Conservation (phyloP, 768 basidiomycete genomes). For the Fomitopsis pulvina region DNA sequence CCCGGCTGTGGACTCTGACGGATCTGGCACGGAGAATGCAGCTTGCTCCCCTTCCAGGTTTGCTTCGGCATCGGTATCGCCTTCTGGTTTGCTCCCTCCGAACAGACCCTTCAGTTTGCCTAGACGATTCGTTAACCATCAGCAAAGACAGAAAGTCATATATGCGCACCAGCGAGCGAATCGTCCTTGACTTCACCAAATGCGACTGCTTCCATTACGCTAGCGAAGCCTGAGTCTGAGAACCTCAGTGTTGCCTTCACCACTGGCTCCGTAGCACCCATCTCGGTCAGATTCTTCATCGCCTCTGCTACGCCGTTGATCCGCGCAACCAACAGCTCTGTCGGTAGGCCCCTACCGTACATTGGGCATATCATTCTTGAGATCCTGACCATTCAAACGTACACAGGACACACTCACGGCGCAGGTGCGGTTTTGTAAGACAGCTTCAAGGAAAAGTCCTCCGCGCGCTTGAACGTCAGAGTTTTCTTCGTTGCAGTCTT, state of each 20-base stretch:
- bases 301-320: constrained; percentile 72
- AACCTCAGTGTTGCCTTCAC: constrained; percentile 80
- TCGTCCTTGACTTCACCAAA: constrained; percentile 81
- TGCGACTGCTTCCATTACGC: constrained; percentile 71
- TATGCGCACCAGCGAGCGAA: constrained; percentile 55
- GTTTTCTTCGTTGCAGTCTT: constrained; percentile 81
- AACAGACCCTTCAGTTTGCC: constrained; percentile 90
- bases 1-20: constrained; percentile 27
- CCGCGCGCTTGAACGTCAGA: constrained; percentile 76
- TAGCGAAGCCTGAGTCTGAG: constrained; percentile 83
- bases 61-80: constrained; percentile 27
- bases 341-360: constrained; percentile 67
- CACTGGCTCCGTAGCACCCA: constrained; percentile 74
- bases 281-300: constrained; percentile 75
- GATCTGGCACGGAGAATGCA: constrained; percentile 19
- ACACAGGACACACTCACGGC: constrained; percentile 39
- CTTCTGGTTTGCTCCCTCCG: constrained; percentile 46
- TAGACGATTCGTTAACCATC: constrained; percentile 16
- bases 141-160: constrained; percentile 8
- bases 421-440: constrained; percentile 62
- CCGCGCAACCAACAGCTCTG: constrained; percentile 66
- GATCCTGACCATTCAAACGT: not conserved
- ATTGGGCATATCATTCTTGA: no score
- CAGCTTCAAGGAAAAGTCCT: constrained; percentile 75
- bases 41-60: constrained; percentile 17